A percentile compares a stretch with the other conserved stretches of the same genome.
These are phyloP conservation scores for Petunia secreta DNA, from an alignment of 257 asterid genomes.

Conservation along the genomic window DNA sequence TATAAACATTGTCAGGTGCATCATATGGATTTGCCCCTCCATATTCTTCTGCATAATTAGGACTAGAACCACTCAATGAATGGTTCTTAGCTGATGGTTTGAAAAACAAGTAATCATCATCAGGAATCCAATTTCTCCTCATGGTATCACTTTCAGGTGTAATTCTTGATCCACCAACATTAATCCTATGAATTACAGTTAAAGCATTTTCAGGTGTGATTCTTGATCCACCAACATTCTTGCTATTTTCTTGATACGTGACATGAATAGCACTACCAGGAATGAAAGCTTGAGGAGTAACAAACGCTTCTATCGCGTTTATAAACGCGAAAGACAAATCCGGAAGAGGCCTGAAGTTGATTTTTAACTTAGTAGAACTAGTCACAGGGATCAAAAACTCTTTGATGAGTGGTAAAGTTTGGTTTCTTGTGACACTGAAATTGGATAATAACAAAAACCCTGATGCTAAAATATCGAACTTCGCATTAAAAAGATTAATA, in stretches of 20 bases:
- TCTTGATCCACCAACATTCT: too few relatives aligned
- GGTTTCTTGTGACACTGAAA: conserved; percentile 26
- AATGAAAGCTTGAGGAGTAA: conserved; percentile 43
- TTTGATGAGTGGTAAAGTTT: conserved; percentile 34
- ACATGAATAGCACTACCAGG: conserved; percentile 19
- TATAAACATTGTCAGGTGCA: conserved; percentile 61
- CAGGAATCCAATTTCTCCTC: conserved; percentile 61
- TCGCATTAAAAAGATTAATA: conserved; percentile 29
- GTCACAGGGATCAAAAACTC: conserved; percentile 46
- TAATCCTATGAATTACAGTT: conserved; percentile 53
- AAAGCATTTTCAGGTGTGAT: neutral
- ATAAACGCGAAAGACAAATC: conserved; percentile 47
- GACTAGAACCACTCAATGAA: rapidly evolving
- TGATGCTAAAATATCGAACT: conserved; percentile 46
- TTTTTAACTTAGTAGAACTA: conserved; percentile 31
- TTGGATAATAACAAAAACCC: conserved; percentile 44
- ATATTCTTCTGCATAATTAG: neutral
- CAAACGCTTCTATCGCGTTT: conserved; percentile 59
- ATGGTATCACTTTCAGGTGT: conserved; percentile 39
- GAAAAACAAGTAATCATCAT: conserved; percentile 37
- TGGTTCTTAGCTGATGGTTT: neutral
- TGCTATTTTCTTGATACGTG: conserved; percentile 17
- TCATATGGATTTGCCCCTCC: conserved; percentile 29
- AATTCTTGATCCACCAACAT: conserved; percentile 53
- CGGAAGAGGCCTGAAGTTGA: conserved; percentile 43